phyloP scores from a whole-genome alignment of 2,329 filamentous ascomycete species.

The Phoma sp. region DNA sequence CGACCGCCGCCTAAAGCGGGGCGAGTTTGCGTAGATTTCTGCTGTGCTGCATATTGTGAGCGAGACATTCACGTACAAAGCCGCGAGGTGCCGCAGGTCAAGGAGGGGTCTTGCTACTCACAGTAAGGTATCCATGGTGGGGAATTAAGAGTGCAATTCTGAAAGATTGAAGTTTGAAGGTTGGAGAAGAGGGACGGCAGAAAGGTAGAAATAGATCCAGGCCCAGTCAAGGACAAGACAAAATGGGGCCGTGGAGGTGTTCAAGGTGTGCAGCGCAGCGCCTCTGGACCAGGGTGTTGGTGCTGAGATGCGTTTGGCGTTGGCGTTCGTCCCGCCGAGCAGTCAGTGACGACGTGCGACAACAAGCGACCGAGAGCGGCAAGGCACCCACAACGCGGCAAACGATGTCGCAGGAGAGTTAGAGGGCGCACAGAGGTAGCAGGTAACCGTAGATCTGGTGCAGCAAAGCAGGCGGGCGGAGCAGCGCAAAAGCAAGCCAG shows the following conservation, averaged over 20 bases:
- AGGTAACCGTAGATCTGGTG: background rate
- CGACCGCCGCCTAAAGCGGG: constrained; percentile 87
- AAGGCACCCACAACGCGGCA: constrained; percentile 11
- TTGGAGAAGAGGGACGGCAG: background rate
- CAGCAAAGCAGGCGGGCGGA: constrained; percentile 10
- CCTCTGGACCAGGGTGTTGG: constrained; percentile 23
- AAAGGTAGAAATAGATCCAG: constrained; percentile 6
- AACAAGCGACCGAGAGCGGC: constrained; percentile 14
- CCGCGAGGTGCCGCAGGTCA: constrained; percentile 7
- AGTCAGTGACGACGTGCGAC: constrained; percentile 29
- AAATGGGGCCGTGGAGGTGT: constrained; percentile 23
- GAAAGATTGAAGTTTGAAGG: constrained; percentile 6
- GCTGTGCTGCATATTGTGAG: constrained; percentile 69
- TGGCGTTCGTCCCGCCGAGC: constrained; percentile 20
- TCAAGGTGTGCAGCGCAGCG: constrained; percentile 22
- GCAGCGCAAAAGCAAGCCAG: constrained; percentile 22
- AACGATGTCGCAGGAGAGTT: constrained; percentile 20
- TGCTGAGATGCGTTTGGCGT: constrained; percentile 21
- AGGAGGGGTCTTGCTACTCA: constrained; percentile 52
- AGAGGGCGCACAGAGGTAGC: constrained; percentile 4
- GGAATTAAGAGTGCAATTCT: constrained; percentile 15
- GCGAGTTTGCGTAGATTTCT: constrained; percentile 89
- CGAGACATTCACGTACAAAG: background rate
- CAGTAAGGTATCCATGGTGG: constrained; percentile 67
- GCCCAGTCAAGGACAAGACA: constrained; percentile 9